A percentile compares a stretch with the other conserved stretches of the same genome.
Evolutionary conservation across 352 stramenopile species (phyloP).

Genomic region (Nothophytophthora sp.): DNA sequence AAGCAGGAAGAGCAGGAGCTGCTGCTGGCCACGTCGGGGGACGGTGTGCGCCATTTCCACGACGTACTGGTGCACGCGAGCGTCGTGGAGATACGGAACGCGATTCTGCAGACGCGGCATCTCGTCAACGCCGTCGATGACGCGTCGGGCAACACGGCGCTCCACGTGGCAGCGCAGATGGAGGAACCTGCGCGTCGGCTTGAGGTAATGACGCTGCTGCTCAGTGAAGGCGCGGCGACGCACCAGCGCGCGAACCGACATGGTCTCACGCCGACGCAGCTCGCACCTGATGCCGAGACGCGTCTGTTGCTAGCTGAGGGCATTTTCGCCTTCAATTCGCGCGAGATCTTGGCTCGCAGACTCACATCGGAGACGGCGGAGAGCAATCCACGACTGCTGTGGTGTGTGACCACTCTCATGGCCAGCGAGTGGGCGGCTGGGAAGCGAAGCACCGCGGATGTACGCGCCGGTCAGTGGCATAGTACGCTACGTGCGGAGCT

Average conservation of each 20-base stretch:
- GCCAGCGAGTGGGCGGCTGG: slow-evolving; percentile 43
- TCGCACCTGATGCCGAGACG: slow-evolving; percentile 32
- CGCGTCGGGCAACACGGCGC: slow-evolving; percentile 49
- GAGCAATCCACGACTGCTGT: slow-evolving; percentile 37
- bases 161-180: slow-evolving; percentile 55
- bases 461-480: slow-evolving; percentile 46
- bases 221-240: slow-evolving; percentile 58
- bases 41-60: slow-evolving; percentile 50
- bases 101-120: slow-evolving; percentile 45
- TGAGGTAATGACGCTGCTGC: slow-evolving; percentile 44
- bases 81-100: slow-evolving; percentile 54
- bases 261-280: slow-evolving; percentile 49
- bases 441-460: slow-evolving; percentile 33
- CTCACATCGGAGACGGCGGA: neutral
- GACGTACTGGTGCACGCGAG: slow-evolving; percentile 41
- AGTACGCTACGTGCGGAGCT: slow-evolving; percentile 58
- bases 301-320: slow-evolving; percentile 36
- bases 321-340: slow-evolving; percentile 54
- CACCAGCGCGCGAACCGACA: slow-evolving; percentile 49
- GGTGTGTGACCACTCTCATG: slow-evolving; percentile 61
- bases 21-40: slow-evolving; percentile 5
- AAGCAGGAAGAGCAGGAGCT: slow-evolving; percentile 17
- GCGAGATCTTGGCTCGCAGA: slow-evolving; percentile 2
- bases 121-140: slow-evolving; percentile 60
- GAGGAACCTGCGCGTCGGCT: slow-evolving; percentile 49